These are phyloP conservation scores for Cladochytrium tenue DNA, from an alignment of 371 early-diverging fungal genomes.

Conservation along the genomic window DNA sequence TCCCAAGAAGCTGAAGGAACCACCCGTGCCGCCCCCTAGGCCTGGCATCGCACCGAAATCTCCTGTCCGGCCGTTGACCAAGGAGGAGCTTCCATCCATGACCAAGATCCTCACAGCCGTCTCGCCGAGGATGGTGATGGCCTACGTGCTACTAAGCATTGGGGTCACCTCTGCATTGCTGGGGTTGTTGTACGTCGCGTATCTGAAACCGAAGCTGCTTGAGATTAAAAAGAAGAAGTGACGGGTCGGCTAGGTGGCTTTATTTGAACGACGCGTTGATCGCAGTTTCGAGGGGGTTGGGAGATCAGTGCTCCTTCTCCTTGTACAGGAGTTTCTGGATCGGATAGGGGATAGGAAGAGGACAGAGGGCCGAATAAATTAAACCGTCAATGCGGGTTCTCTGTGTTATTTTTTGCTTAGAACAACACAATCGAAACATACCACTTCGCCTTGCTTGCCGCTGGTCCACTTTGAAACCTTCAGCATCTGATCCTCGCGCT, in stretches of 20 bases:
- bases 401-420: background rate
- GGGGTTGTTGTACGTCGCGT: conserved; percentile 17
- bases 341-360: background rate
- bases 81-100: conserved; percentile 20
- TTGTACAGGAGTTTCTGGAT: conserved; percentile 23
- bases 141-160: conserved; percentile 14
- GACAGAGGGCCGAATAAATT: background rate
- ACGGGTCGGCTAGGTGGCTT: background rate
- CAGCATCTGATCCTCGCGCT: conserved; percentile 75
- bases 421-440: conserved; percentile 13
- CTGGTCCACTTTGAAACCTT: conserved; percentile 80
- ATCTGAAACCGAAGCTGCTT: conserved; percentile 28
- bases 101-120: conserved; percentile 18
- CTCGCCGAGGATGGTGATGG: conserved; percentile 12
- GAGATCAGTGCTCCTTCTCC: conserved; percentile 3
- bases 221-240: conserved; percentile 22
- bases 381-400: background rate
- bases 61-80: conserved; percentile 14
- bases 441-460: conserved; percentile 66
- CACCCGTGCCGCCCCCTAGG: background rate
- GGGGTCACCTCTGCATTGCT: conserved; percentile 14
- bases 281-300: background rate
- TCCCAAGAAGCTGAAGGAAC: background rate
- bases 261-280: background rate
- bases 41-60: conserved; percentile 16